phyloP scores from a whole-genome alignment of 306 rosid genomes.

The Sindora glabra region DNA sequence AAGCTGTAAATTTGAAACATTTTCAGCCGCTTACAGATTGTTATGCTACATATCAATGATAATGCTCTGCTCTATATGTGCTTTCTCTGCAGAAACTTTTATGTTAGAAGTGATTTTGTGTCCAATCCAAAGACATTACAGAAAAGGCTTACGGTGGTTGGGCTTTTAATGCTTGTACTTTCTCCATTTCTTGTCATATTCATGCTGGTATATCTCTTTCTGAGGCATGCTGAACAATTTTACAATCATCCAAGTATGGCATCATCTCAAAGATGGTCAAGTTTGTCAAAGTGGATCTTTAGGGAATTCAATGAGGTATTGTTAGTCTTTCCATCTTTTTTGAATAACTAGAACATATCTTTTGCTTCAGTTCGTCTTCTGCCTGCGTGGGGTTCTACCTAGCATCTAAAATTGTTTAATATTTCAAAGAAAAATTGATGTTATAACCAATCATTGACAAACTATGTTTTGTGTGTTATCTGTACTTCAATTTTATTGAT shows the following conservation, averaged over 20 bases:
- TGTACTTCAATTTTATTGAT: neutral
- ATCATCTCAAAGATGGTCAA: constrained; percentile 92
- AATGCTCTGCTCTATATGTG: constrained; percentile 10
- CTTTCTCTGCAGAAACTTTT: constrained; percentile 57
- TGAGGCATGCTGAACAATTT: constrained; percentile 92
- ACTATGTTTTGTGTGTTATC: too few relatives aligned
- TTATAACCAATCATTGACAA: too few relatives aligned
- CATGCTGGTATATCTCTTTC: constrained; percentile 89
- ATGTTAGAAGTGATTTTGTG: constrained; percentile 63
- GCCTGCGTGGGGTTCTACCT: neutral
- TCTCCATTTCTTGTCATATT: constrained; percentile 96
- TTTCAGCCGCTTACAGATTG: neutral
- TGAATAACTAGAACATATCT: neutral
- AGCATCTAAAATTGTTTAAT: neutral
- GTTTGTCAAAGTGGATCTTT: constrained; percentile 84
- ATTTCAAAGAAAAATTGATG: neutral
- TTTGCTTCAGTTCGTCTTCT: neutral
- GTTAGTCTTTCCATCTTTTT: neutral
- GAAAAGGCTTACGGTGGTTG: constrained; percentile 86
- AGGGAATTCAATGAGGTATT: constrained; percentile 93
- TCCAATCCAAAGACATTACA: constrained; percentile 67
- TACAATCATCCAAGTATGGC: constrained; percentile 90
- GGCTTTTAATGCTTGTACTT: constrained; percentile 78
- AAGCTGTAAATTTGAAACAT: neutral
- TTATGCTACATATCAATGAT: too few relatives aligned